Evolutionary conservation across 768 basidiomycete species (phyloP).

Genomic region (Lactifluus pinguis): DNA sequence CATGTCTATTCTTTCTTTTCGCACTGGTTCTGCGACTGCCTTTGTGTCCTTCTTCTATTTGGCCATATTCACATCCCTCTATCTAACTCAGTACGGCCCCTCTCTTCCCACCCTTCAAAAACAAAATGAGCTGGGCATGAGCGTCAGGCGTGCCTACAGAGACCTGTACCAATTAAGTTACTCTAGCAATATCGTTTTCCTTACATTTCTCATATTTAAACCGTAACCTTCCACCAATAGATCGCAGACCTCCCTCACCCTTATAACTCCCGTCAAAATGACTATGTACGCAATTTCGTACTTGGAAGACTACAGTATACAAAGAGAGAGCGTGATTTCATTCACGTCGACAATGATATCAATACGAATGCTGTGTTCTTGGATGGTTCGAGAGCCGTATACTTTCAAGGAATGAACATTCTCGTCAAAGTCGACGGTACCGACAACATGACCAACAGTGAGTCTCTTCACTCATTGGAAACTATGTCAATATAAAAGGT

Average conservation of each 20-base stretch:
- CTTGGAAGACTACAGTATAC: constrained; percentile 43
- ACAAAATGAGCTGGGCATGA: constrained; percentile 33
- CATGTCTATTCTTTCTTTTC: constrained; percentile 2
- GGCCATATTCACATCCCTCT: constrained; percentile 9
- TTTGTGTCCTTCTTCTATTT: constrained; percentile 9
- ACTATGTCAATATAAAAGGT: neutral
- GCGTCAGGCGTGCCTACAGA: constrained; percentile 45
- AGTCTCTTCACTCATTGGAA: neutral
- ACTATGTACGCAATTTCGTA: constrained; percentile 52
- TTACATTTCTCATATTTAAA: neutral
- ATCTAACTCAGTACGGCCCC: constrained; percentile 4
- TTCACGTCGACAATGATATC: constrained; percentile 44
- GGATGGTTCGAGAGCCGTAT: constrained; percentile 24
- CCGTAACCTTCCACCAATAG: constrained; percentile 26
- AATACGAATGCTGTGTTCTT: constrained; percentile 40
- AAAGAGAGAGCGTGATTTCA: constrained; percentile 34
- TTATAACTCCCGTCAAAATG: constrained; percentile 71
- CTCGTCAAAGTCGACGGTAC: constrained; percentile 55
- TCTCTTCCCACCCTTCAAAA: constrained; percentile 25
- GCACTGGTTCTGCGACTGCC: constrained; percentile 6
- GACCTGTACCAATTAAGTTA: constrained; percentile 44
- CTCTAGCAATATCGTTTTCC: neutral
- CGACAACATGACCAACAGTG: constrained; percentile 26
- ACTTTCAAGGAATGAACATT: constrained; percentile 63
- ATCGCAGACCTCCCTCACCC: constrained; percentile 67